Percentiles rank a stretch among this genome's conserved stretches.
Evolutionary conservation across 495 filamentous ascomycete species (phyloP).

Genomic region (Hyaloscypha variabilis): DNA sequence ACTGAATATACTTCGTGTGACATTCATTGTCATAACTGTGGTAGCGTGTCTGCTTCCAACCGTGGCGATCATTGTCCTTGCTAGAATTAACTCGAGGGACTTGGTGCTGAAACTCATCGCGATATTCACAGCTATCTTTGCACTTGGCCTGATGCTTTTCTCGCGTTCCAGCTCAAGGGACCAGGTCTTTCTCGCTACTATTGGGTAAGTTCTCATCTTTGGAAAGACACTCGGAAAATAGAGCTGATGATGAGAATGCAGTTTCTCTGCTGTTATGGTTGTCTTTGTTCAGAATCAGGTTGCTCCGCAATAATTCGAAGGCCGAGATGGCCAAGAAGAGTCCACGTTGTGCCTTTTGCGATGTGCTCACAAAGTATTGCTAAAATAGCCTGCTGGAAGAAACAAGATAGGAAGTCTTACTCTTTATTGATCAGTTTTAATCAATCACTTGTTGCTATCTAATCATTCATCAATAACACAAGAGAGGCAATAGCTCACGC

Average conservation of each 20-base stretch:
- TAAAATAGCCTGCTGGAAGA: too few species aligned
- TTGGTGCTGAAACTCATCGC: background rate
- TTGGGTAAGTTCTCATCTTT: background rate
- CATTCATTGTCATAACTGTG: background rate
- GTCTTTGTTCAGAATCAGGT: background rate
- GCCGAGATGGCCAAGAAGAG: too few species aligned
- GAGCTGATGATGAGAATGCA: background rate
- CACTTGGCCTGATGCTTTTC: background rate
- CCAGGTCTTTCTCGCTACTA: background rate
- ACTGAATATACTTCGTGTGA: background rate
- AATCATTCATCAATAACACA: too few species aligned
- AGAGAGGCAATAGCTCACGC: too few species aligned
- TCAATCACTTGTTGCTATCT: too few species aligned
- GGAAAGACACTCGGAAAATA: background rate
- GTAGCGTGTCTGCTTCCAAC: background rate
- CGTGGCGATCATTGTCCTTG: background rate
- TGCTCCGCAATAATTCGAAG: background rate
- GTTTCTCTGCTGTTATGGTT: background rate
- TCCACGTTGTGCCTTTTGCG: too few species aligned
- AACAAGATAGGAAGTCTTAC: too few species aligned
- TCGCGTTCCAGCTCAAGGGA: background rate
- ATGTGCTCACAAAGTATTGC: too few species aligned
- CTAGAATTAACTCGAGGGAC: background rate
- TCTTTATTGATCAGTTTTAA: too few species aligned
- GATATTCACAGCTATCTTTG: background rate